phyloP scores from a whole-genome alignment of 2,329 filamentous ascomycete species.

The Aspergillus proliferans region DNA sequence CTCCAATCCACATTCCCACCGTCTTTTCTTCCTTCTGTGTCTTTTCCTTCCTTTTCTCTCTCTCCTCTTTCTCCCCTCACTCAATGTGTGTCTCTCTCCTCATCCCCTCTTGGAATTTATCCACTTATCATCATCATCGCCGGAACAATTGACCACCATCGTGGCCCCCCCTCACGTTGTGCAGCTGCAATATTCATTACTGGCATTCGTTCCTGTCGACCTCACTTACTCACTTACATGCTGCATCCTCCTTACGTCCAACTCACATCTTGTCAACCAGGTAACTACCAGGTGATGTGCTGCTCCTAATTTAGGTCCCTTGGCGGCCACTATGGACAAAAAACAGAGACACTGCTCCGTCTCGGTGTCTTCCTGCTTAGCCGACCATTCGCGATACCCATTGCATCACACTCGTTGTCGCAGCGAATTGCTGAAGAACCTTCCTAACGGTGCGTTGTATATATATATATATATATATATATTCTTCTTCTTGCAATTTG shows the following conservation, averaged over 20 bases:
- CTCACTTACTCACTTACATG: neutral
- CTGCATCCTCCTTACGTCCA: neutral
- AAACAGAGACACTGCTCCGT: slow-evolving; percentile 19
- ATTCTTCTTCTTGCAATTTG: neutral
- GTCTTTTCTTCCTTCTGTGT: neutral
- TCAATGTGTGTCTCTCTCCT: neutral
- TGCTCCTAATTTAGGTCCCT: neutral
- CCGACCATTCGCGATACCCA: slow-evolving; percentile 18
- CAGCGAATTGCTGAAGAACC: slow-evolving; percentile 14
- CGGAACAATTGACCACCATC: neutral
- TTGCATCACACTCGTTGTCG: slow-evolving; percentile 11
- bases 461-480: too few species aligned
- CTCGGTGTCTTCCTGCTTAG: slow-evolving; percentile 17
- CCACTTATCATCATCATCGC: neutral
- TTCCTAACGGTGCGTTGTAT: slow-evolving; percentile 4
- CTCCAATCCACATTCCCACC: too few species aligned
- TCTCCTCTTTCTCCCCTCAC: neutral
- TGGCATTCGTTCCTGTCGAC: neutral
- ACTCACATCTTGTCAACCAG: slow-evolving; percentile 14
- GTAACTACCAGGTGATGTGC: neutral
- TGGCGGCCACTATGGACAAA: neutral
- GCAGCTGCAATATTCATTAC: neutral
- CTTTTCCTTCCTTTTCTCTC: neutral
- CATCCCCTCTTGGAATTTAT: neutral
- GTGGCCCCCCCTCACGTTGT: too few species aligned